Evolutionary conservation across 1,139 yeast species (phyloP).

Genomic region (Taiozyma sp.): DNA sequence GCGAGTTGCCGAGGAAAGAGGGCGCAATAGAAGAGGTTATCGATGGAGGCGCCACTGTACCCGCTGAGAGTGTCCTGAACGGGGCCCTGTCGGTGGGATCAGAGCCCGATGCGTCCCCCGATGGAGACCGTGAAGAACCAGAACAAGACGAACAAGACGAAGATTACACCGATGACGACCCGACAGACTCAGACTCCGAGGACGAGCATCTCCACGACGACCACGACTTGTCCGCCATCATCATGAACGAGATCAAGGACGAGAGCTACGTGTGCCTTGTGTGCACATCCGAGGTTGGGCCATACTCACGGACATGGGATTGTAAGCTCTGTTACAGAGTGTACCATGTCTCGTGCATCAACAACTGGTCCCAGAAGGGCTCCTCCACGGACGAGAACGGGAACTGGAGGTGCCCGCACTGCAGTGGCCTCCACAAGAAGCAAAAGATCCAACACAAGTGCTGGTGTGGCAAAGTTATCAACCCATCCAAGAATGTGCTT

Average conservation of each 20-base stretch:
- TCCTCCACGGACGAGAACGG: slow-evolving; percentile 52
- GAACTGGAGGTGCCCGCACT: slow-evolving; percentile 87
- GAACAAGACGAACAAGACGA: not conserved
- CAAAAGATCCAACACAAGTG: slow-evolving; percentile 52
- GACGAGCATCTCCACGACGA: slow-evolving; percentile 9
- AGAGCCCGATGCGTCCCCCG: not conserved
- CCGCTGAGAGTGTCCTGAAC: not conserved
- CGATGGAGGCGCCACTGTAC: not conserved
- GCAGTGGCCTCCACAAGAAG: slow-evolving; percentile 41
- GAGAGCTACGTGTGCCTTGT: slow-evolving; percentile 77
- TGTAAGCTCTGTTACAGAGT: slow-evolving; percentile 72
- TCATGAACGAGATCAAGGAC: slow-evolving; percentile 50
- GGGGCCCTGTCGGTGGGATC: not conserved
- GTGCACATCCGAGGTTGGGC: slow-evolving; percentile 77
- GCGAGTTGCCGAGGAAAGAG: not conserved
- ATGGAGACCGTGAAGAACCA: not conserved
- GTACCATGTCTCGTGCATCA: slow-evolving; percentile 75
- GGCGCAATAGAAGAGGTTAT: not conserved
- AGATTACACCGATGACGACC: not conserved
- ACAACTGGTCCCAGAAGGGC: slow-evolving; percentile 79
- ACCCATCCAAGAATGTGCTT: slow-evolving; percentile 58
- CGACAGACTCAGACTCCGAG: not conserved
- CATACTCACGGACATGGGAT: slow-evolving; percentile 66
- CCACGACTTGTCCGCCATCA: slow-evolving; percentile 25
- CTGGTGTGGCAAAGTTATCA: slow-evolving; percentile 82